Base-by-base conservation (phyloP, 176 grass and related monocot genomes). In the Oryza meyeriana region DNA sequence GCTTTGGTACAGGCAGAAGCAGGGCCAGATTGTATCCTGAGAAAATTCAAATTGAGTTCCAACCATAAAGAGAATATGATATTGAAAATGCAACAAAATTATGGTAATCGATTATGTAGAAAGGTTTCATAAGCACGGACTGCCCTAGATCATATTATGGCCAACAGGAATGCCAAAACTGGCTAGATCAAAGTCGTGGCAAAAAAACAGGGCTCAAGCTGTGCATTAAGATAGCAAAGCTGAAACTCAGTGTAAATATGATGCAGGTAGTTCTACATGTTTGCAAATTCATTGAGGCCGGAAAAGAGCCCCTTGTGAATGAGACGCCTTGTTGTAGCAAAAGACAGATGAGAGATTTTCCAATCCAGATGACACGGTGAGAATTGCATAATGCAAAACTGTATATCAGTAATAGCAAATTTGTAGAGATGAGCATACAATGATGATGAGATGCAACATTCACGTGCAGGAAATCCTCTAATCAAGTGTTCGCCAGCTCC, bases 401-500 rank as follows among this genome's bases (percentile, higher is more conserved):
- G 18, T 38, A 34, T 29, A 50, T 72, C 10, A n/a, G 12, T n/a
- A 33, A 11, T 14, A 74, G 40, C 1, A 9, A 62, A 42, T 2
- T 76, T 41, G 30, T 31, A 79, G 10, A 64, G 31, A 85, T 39
- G 13, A 65, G 26, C 90, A 75, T 93, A 98, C 95, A 93, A 61
- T 42, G 92, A 87, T 41, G 95, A 90, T 41, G 92, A 98, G 69
- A 89, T 61, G 75, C 95, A 98, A 73, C 92, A 94, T 88, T 98
- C 92, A 72, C 95, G 92, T 9, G 95, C 79, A 69, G 95, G 88
- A 86, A 98, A 94, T 66, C 88, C 95, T 93, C 87, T 98, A 33
- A 94, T 94, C 39, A 98, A 89, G 76, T 92, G 88, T 83, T 98
- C 95, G 13, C 95, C 95, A 27, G 88, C 92, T 84, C 95, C 95